These are phyloP conservation scores for Chamaecrista fasciculata DNA, from an alignment of 306 rosid genomes.

Conservation along the genomic window DNA sequence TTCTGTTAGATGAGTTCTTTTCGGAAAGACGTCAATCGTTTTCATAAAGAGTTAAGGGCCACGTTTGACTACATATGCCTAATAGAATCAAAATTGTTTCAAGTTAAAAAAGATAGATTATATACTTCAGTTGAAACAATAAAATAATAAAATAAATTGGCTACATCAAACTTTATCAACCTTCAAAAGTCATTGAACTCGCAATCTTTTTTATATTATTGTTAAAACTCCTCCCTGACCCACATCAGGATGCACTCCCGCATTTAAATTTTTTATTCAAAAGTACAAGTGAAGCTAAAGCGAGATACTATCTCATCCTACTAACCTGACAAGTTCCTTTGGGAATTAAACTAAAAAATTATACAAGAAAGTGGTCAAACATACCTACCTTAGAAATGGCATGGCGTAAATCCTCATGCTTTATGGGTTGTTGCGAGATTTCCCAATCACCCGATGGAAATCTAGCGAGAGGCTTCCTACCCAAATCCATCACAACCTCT, in stretches of 20 bases:
- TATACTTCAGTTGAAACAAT: background rate
- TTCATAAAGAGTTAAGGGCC: background rate
- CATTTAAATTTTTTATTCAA: no score
- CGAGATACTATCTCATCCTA: no score
- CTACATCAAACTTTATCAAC: background rate
- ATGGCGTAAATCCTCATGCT: conserved; percentile 61
- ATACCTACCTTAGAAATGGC: conserved; percentile 81
- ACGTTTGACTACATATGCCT: conserved; percentile 5
- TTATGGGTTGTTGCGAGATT: conserved; percentile 61
- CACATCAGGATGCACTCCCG: background rate
- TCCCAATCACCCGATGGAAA: conserved; percentile 95
- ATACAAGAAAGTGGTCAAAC: background rate
- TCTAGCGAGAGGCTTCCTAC: conserved; percentile 82
- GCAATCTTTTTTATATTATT: background rate
- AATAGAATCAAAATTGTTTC: background rate
- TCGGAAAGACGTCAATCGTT: conserved; percentile 2
- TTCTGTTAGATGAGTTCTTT: background rate
- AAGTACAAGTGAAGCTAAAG: no score
- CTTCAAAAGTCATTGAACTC: background rate
- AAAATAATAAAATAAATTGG: conserved; percentile 8
- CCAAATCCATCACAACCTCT: conserved; percentile 97
- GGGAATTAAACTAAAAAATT: background rate
- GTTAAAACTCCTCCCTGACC: background rate
- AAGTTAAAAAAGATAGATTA: background rate
- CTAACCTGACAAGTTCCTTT: background rate